Base-by-base conservation (phyloP, 768 basidiomycete genomes). In the Hericium erinaceus region DNA sequence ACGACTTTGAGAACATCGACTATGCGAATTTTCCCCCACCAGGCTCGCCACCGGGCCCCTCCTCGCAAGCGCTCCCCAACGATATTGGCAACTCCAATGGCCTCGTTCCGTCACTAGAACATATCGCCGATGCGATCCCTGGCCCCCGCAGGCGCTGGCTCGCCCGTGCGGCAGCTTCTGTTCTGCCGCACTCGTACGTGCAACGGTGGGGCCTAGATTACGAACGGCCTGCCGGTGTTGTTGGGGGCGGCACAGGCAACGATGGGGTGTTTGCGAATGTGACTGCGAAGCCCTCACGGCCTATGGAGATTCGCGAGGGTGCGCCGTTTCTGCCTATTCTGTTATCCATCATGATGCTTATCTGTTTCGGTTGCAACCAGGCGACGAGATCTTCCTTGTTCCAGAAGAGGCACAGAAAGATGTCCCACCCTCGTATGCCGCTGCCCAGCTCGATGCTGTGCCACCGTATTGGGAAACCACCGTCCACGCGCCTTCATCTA, bases 381-480 rank as follows among this genome's bases (percentile, higher is more conserved):
- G 85, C 37, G 87, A 89, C 58, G 80, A 81, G 65, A 82, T 78
- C n/a, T 83, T 78, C 68, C 72, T 85, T 61, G 86, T 88, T 40
- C 92, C 93, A 7, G 94, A 98, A 70, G 88, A 92, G 52, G 72
- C 82, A 7, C 81, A 88, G 64, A 83, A 87, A 57, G 87, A 95
- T 58, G 84, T 86, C 0, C 93, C 95, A 4, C 97, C 97, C 1
- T 89, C 95, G 8, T 98, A 99, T 69, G 86, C 91, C 13, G 78
- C 84, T 33, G 97, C 97, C 10, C 86, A 95, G 67, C 85, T 89
- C 15, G 97, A 99, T 70, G 84, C 92, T n/a, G 94, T 93, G 7
- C 97, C 97, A 4, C 90, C 94, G 1, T 99, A 99, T 72, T 98
- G 93, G 84, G 95, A 98, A 64, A 97, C 92, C 2, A 95, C 92